Evolutionary conservation across 106 monocot species (phyloP).

Genomic region (Acorus gramineus): DNA sequence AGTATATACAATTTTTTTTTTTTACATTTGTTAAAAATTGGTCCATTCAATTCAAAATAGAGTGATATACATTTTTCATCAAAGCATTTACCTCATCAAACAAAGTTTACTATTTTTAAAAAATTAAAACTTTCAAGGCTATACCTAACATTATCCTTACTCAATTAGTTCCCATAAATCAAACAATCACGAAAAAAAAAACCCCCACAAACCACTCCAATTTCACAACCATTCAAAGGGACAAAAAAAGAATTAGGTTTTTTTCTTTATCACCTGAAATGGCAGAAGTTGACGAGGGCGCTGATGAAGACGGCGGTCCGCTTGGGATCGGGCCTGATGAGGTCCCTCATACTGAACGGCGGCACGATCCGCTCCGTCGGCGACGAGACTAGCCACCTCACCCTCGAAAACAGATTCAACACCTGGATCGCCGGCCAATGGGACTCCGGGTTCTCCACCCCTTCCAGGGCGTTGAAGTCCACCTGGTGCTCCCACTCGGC

Average conservation of each 20-base stretch:
- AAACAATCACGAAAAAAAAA: background rate
- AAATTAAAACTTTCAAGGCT: too few relatives aligned
- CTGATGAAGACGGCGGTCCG: constrained; percentile 47
- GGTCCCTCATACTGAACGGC: constrained; percentile 21
- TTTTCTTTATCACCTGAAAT: constrained; percentile 30
- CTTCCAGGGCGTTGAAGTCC: constrained; percentile 42
- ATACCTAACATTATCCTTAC: too few relatives aligned
- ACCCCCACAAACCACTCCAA: too few relatives aligned
- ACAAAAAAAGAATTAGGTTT: background rate
- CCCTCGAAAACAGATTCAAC: constrained; percentile 26
- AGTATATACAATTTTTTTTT: too few relatives aligned
- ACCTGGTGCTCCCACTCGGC: constrained; percentile 38
- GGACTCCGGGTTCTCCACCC: constrained; percentile 62
- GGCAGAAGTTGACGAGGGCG: constrained; percentile 52
- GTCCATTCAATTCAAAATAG: too few relatives aligned
- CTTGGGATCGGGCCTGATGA: constrained; percentile 37
- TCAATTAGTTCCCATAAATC: background rate
- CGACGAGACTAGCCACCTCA: constrained; percentile 31
- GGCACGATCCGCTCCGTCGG: constrained; percentile 15
- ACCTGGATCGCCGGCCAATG: constrained; percentile 23
- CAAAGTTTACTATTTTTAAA: too few relatives aligned
- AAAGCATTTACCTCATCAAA: too few relatives aligned
- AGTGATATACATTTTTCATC: too few relatives aligned
- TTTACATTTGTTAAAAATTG: too few relatives aligned
- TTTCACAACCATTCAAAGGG: background rate